Evolutionary conservation across 768 basidiomycete species (phyloP).

Genomic region (Gloeopeniophorella convolvens): DNA sequence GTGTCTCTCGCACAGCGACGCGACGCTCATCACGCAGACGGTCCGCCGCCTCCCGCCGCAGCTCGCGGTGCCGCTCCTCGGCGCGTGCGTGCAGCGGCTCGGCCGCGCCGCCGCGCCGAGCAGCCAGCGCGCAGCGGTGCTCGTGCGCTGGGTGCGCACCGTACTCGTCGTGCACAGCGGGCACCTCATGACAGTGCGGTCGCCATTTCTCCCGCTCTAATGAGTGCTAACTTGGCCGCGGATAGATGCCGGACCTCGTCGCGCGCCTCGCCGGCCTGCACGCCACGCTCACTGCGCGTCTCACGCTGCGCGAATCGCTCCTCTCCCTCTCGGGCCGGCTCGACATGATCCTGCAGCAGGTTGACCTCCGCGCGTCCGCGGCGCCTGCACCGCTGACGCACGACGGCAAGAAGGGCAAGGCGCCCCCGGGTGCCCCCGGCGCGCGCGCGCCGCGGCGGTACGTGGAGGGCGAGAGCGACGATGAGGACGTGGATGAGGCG

Average conservation of each 20-base stretch:
- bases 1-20: conserved; percentile 79
- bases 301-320: conserved; percentile 79
- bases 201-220: conserved; percentile 19
- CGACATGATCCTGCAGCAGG: conserved; percentile 91
- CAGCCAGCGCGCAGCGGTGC: conserved; percentile 62
- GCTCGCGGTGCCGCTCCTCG: conserved; percentile 78
- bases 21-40: conserved; percentile 77
- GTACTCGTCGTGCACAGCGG: conserved; percentile 83
- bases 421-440: conserved; percentile 30
- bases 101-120: conserved; percentile 76
- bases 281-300: conserved; percentile 68
- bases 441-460: conserved; percentile 39
- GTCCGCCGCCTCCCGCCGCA: conserved; percentile 82
- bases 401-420: conserved; percentile 30
- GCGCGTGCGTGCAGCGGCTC: conserved; percentile 83
- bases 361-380: conserved; percentile 78
- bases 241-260: conserved; percentile 87
- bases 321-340: conserved; percentile 82
- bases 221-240: background rate
- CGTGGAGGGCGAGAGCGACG: conserved; percentile 77
- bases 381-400: conserved; percentile 51
- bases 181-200: conserved; percentile 90
- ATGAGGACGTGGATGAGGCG: conserved; percentile 47
- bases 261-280: conserved; percentile 81
- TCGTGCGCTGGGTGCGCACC: conserved; percentile 74